Evolutionary conservation across 2,329 filamentous ascomycete species (phyloP), one percentile per base, ranked within the genome.

Genomic region (Colletotrichum tofieldiae): DNA sequence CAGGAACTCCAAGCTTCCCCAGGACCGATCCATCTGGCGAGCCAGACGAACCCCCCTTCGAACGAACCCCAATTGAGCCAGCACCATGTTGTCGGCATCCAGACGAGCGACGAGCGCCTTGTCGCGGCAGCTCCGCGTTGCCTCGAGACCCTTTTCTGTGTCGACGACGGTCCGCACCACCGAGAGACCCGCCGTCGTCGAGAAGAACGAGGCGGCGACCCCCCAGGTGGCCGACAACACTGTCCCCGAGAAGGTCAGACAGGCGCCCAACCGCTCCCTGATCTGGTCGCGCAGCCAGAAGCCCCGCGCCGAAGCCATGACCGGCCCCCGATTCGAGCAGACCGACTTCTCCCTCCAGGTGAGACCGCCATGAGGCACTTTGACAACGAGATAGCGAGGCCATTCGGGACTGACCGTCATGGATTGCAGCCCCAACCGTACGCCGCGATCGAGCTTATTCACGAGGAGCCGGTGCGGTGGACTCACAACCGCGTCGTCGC

Each of bases 391-490:
- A 62, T 35, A 6, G 8, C 29, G 14, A 35, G 41, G 26, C 29
- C 32, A 52, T 12, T 39, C 8, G 47, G 32, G 32, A 49, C 41
- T 64, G 61, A 41, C 52, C 12, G 41, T 49, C 56, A n/a, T 37
- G 52, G 39, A 47, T 18, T 52, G 74, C 80, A 98, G 96, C 96
- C 96, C 75, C 93, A 93, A 86, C 93, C 96, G 39, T 88, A 92
- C 79, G 93, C 96, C 41, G 96, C 96, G 74, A 99, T 99, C 79
- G 94, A 97, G 77, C 90, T 99, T 82, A 95, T 98, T 79, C 96
- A 99, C 88, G 92, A 95, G 87, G 93, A 98, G 84, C 96, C 95
- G 26, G 96, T 99, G 45, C 90, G 91, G 82, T 99, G 96, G 96
- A 94, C 92, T 72, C 92, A 98, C 81, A 89, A 94, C 75, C 90